Evolutionary conservation across 2,329 filamentous ascomycete species (phyloP), one percentile per base, ranked within the genome.

Genomic region (Paradendryphiella salina): DNA sequence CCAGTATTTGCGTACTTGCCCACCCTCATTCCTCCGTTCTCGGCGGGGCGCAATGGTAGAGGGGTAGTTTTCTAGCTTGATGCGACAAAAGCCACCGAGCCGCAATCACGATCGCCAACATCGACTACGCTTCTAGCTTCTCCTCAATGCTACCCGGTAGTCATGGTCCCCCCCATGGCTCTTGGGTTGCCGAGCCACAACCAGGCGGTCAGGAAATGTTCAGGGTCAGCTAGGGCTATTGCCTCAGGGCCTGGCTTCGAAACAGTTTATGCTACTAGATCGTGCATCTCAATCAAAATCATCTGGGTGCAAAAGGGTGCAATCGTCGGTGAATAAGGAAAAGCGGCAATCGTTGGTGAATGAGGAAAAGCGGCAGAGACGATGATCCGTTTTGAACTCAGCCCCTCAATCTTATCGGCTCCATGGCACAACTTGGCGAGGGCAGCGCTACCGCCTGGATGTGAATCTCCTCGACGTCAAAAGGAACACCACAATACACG

Each of bases 191-290:
- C 6, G 21, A 33, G n/a, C 13, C 41, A 38, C 33, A 26, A 4
- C 20, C 15, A 11, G 35, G 35, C 28, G 5, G 28, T 10, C 40
- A 45, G 32, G 26, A 10, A 34, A 15, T 38, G 15, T 17, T n/a
- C 21, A 32, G 17, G 39, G 28, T 42, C 17, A 4, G 21, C 23
- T 8, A 21, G 26, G 35, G 26, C 14, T 37, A 28, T 13, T 45
- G 46, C 34, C 46, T 50, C 40, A 46, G 26, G 40, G 23, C 41
- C 36, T 37, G 17, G 36, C 18, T 8, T 17, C 47, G 47, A 50
- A 50, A 46, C 47, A 34, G 31, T 18, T 36, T 6, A 34, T 23
- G 41, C 46, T 20, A 20, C 40, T 18, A 20, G 17, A 21, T 32
- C 18, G 17, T 42, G 32, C 13, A 46, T 40, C 21, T 38, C 17